Conservation (phyloP, 306 rosid genomes). For the Cyamopsis tetragonoloba region DNA sequence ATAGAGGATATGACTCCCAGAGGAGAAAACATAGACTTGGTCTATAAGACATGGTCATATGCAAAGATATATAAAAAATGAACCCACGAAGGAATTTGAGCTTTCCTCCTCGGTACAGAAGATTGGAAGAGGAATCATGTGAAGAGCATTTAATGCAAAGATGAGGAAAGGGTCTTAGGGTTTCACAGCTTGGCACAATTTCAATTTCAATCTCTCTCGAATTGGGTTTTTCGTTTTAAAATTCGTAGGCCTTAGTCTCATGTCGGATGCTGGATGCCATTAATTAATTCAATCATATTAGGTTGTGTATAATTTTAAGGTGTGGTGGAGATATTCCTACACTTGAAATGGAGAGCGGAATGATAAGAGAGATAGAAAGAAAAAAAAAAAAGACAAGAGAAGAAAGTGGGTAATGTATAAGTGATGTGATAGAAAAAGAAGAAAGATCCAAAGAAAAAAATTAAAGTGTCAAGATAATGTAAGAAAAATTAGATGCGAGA, state of each 20-base stretch:
- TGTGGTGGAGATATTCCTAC: no score
- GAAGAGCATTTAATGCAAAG: conserved; percentile 58
- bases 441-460: no score
- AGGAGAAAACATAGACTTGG: conserved; percentile 31
- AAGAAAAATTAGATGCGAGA: no score
- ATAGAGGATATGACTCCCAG: not conserved
- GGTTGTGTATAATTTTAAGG: not conserved
- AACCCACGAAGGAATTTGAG: conserved; percentile 37
- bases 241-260: conserved; percentile 40
- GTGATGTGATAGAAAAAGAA: no score
- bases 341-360: no score
- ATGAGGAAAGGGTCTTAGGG: conserved; percentile 45
- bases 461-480: no score
- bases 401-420: no score
- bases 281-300: conserved; percentile 22
- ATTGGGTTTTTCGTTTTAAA: conserved; percentile 32
- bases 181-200: conserved; percentile 40
- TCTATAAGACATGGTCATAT: conserved; percentile 27
- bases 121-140: conserved; percentile 67
- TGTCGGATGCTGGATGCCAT: conserved; percentile 60
- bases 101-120: conserved; percentile 49
- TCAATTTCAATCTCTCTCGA: conserved; percentile 39
- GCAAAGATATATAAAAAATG: conserved; percentile 25
- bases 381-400: no score
- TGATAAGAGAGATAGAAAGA: no score